Percentiles rank a stretch among this genome's conserved stretches.
These are phyloP conservation scores for Luvunga scandens DNA, from an alignment of 345 rosid species.

Conservation along the genomic window DNA sequence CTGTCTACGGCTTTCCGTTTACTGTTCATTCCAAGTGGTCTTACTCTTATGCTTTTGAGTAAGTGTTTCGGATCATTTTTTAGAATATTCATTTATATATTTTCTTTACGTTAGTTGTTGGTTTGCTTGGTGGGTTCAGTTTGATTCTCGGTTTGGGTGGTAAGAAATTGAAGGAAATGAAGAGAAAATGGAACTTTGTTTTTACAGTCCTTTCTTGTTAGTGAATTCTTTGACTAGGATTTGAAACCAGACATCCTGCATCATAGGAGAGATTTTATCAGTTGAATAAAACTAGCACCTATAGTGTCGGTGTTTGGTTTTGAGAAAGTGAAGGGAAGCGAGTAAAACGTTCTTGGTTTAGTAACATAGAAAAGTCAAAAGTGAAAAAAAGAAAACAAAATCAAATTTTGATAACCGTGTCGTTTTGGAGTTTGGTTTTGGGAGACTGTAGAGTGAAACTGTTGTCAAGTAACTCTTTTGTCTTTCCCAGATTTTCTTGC, in stretches of 20 bases:
- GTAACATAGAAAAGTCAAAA: neutral
- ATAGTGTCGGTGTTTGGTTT: constrained; percentile 5
- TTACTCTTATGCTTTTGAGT: constrained; percentile 71
- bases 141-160: constrained; percentile 17
- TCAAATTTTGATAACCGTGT: neutral
- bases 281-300: neutral
- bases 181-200: neutral
- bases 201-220: too few species aligned
- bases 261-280: neutral
- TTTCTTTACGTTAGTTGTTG: neutral
- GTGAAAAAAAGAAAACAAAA: neutral
- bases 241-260: neutral
- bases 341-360: neutral
- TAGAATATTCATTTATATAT: neutral
- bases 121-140: neutral
- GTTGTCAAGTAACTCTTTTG: neutral
- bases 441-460: neutral
- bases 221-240: neutral
- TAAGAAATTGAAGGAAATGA: constrained; percentile 15
- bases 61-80: constrained; percentile 21
- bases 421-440: neutral
- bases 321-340: constrained; percentile 14
- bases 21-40: constrained; percentile 73
- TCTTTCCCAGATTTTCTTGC: constrained; percentile 4
- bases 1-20: constrained; percentile 64